Evolutionary conservation across 192 early-diverging fungal genomes (phyloP).

Genomic region (Entrophospora sp.): DNA sequence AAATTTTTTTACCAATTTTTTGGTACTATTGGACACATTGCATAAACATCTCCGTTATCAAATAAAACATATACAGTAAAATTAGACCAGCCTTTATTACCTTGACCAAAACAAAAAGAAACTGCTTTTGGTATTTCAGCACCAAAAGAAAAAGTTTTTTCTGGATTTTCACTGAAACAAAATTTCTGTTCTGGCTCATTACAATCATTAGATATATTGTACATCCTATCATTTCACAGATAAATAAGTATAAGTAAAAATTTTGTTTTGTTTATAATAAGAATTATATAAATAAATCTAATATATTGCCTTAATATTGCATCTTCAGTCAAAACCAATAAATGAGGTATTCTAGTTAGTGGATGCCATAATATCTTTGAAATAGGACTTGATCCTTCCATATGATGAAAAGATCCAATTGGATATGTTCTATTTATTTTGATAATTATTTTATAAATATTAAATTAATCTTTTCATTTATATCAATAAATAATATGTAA

Average conservation of each 20-base stretch:
- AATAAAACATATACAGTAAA: slow-evolving; percentile 63
- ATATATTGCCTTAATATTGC: slow-evolving; percentile 43
- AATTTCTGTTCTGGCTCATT: slow-evolving; percentile 62
- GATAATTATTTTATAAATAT: too few species aligned
- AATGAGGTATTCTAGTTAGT: slow-evolving; percentile 58
- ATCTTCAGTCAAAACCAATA: slow-evolving; percentile 60
- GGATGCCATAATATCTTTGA: slow-evolving; percentile 76
- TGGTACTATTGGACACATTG: slow-evolving; percentile 73
- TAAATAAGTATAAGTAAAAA: background rate
- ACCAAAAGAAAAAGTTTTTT: slow-evolving; percentile 28
- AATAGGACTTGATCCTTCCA: slow-evolving; percentile 30
- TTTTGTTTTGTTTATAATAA: too few species aligned
- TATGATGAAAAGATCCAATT: slow-evolving; percentile 23
- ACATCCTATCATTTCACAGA: slow-evolving; percentile 43
- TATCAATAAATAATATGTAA: too few species aligned
- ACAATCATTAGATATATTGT: slow-evolving; percentile 50
- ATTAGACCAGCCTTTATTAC: slow-evolving; percentile 53
- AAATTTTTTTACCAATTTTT: slow-evolving; percentile 39
- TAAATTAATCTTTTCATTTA: too few species aligned
- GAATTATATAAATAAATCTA: background rate
- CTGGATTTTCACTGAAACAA: slow-evolving; percentile 31
- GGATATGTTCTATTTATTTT: slow-evolving; percentile 16
- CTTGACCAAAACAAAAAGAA: slow-evolving; percentile 41
- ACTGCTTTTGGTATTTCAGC: slow-evolving; percentile 30
- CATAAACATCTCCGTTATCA: slow-evolving; percentile 62